Evolutionary conservation across 2,329 filamentous ascomycete species (phyloP).

Genomic region (Exutisphaerella laricina): DNA sequence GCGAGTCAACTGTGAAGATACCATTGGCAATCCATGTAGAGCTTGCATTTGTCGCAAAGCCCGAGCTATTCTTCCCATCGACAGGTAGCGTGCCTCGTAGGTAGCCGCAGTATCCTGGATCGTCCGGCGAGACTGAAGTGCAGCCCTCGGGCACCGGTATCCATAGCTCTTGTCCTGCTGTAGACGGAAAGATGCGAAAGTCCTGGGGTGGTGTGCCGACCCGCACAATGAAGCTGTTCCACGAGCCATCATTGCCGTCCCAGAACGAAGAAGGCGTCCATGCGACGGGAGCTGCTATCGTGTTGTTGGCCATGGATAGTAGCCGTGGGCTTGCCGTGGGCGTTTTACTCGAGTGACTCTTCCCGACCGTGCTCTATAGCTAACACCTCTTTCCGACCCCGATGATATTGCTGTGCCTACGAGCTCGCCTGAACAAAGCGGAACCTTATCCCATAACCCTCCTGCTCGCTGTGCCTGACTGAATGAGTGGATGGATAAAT

Average conservation of each 20-base stretch:
- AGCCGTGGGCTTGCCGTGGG: no score
- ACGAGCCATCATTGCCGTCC: conserved; percentile 25
- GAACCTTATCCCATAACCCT: no score
- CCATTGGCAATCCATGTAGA: conserved; percentile 33
- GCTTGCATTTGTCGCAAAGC: conserved; percentile 30
- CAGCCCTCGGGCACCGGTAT: conserved; percentile 35
- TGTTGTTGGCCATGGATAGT: not conserved
- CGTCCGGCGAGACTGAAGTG: conserved; percentile 15
- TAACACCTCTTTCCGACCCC: no score
- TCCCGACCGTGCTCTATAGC: no score
- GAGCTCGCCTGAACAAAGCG: no score
- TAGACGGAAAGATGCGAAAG: conserved; percentile 25
- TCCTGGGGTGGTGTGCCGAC: conserved; percentile 25
- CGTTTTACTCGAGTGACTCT: no score
- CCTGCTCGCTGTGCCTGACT: no score
- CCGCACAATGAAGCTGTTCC: conserved; percentile 23
- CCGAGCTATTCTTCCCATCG: conserved; percentile 21
- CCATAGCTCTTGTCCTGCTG: conserved; percentile 34
- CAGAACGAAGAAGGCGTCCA: conserved; percentile 14
- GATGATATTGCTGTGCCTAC: no score
- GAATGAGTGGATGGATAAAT: no score
- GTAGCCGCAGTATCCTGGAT: conserved; percentile 24
- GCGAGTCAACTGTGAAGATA: conserved; percentile 30
- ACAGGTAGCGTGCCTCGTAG: conserved; percentile 30
- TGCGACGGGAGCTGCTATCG: conserved; percentile 4